These are phyloP conservation scores for Gossypium davidsonii DNA, from an alignment of 441 rosid genomes.

Conservation along the genomic window DNA sequence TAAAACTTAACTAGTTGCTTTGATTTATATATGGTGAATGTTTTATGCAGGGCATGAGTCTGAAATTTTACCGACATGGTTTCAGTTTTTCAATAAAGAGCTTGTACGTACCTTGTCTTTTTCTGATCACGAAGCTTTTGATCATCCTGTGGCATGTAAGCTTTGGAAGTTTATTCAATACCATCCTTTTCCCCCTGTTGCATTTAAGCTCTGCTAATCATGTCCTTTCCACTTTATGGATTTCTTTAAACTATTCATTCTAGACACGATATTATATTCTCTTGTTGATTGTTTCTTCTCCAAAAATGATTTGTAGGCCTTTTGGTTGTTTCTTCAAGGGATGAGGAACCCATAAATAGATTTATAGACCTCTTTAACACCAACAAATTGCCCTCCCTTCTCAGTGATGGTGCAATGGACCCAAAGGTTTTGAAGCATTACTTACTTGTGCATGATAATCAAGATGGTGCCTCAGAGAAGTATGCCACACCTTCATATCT, in stretches of 20 bases:
- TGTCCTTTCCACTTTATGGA: neutral
- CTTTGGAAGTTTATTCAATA: slow-evolving; percentile 22
- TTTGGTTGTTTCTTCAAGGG: slow-evolving; percentile 87
- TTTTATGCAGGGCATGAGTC: slow-evolving; percentile 60
- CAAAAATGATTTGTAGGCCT: slow-evolving; percentile 60
- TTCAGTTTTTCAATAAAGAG: slow-evolving; percentile 73
- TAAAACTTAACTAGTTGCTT: neutral
- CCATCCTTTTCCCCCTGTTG: slow-evolving; percentile 5
- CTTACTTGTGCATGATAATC: slow-evolving; percentile 89
- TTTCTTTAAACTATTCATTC: neutral
- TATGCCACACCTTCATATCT: slow-evolving; percentile 25
- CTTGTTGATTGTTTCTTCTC: neutral
- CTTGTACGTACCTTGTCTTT: slow-evolving; percentile 64
- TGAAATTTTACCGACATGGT: slow-evolving; percentile 78
- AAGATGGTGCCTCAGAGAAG: slow-evolving; percentile 78
- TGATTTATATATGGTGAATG: slow-evolving; percentile 13
- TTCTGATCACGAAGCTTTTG: slow-evolving; percentile 93
- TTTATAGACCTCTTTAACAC: slow-evolving; percentile 82
- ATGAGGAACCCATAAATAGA: slow-evolving; percentile 73
- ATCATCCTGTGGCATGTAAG: slow-evolving; percentile 98
- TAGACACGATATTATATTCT: neutral
- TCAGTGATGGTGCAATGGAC: slow-evolving; percentile 90
- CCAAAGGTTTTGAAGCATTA: slow-evolving; percentile 85
- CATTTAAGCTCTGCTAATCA: neutral
- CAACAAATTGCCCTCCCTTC: slow-evolving; percentile 69